phyloP scores from a whole-genome alignment of 352 stramenopile genomes.

The Globisporangium iwayamae region DNA sequence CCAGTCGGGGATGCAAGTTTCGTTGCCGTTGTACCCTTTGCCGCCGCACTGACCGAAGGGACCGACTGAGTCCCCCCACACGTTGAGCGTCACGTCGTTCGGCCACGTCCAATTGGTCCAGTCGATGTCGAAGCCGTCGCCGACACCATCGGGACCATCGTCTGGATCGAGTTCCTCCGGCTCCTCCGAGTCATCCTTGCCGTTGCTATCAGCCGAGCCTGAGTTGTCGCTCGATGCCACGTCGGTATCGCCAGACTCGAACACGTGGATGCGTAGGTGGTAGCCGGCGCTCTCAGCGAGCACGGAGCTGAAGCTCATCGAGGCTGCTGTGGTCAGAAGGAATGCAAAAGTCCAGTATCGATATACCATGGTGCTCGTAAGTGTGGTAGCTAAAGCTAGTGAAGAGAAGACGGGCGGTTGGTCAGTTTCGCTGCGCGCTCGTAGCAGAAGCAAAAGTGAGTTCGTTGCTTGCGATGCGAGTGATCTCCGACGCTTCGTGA shows the following conservation, averaged over 20 bases:
- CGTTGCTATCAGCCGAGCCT: not conserved
- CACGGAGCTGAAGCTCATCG: not conserved
- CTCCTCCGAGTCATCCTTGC: not conserved
- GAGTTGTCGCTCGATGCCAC: not conserved
- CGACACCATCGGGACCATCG: constrained; percentile 13
- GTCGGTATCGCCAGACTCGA: not conserved
- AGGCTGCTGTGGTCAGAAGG: not conserved
- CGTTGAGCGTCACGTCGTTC: constrained; percentile 10
- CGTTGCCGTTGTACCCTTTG: constrained; percentile 12
- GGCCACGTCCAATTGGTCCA: constrained; percentile 13
- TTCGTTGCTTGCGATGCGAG: no score
- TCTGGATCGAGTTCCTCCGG: not conserved
- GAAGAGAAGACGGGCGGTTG: not conserved
- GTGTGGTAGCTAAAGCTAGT: not conserved
- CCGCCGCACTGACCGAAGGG: constrained; percentile 17
- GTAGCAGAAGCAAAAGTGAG: not conserved
- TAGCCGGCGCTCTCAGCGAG: not conserved
- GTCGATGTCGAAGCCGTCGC: constrained; percentile 14
- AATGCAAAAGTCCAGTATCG: not conserved
- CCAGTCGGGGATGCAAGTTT: constrained; percentile 14
- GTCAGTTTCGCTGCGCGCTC: not conserved
- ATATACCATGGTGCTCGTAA: not conserved
- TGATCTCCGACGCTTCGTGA: not conserved
- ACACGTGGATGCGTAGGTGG: not conserved
- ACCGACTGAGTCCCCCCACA: constrained; percentile 15